These are phyloP conservation scores for Microdochium bolleyi DNA, from an alignment of 2,329 filamentous ascomycete species.

Conservation along the genomic window DNA sequence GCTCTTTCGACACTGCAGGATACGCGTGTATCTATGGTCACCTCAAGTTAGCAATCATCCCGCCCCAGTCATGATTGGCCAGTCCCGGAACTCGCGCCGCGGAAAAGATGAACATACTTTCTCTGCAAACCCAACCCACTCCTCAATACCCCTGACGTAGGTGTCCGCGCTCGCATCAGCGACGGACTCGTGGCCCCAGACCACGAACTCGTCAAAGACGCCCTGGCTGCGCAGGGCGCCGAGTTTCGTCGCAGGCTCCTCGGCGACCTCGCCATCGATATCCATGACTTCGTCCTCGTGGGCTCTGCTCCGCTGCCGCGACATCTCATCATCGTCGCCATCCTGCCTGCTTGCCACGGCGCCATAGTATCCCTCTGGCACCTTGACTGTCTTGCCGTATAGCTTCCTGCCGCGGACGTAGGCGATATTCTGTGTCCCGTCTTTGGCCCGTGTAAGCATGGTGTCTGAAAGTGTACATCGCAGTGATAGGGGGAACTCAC, in stretches of 20 bases:
- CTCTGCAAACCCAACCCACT: constrained; percentile 72
- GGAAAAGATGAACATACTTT: constrained; percentile 38
- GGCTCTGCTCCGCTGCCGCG: constrained; percentile 22
- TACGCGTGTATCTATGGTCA: constrained; percentile 24
- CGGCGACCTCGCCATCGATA: constrained; percentile 30
- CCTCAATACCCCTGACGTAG: constrained; percentile 67
- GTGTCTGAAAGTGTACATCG: constrained; percentile 6
- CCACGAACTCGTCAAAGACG: constrained; percentile 64
- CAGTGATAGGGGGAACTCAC: constrained; percentile 24
- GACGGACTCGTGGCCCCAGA: constrained; percentile 76
- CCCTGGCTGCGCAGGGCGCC: constrained; percentile 55
- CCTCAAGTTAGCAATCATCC: constrained; percentile 7
- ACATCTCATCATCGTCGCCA: no score
- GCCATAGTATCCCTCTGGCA: constrained; percentile 68
- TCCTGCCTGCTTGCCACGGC: constrained; percentile 36
- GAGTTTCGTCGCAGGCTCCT: constrained; percentile 33
- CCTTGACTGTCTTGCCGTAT: constrained; percentile 52
- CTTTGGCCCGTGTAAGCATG: constrained; percentile 30
- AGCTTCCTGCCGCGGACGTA: constrained; percentile 80
- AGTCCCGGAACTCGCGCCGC: not conserved
- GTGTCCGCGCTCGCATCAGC: constrained; percentile 56
- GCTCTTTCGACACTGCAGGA: constrained; percentile 5
- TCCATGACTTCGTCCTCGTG: constrained; percentile 14
- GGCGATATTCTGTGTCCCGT: constrained; percentile 39
- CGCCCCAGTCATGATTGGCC: not conserved